Conservation (phyloP, 495 filamentous ascomycete species). For the Penicillium fimorum region DNA sequence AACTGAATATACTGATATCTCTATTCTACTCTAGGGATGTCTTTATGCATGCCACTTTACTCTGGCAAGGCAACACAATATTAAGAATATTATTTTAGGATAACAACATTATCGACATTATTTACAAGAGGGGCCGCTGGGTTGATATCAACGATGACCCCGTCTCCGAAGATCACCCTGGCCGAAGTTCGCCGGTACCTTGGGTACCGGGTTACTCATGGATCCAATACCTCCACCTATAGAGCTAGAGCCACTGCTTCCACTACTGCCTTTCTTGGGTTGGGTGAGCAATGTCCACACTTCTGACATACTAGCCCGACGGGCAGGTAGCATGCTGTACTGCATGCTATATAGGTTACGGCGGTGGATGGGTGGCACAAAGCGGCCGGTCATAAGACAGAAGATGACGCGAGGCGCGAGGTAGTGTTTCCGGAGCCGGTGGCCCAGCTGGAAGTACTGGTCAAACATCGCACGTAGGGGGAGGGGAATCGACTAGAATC, state of each 20-base stretch:
- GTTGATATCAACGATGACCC: constrained; percentile 38
- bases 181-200: constrained; percentile 37
- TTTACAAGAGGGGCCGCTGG: background rate
- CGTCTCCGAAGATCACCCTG: constrained; percentile 38
- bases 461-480: constrained; percentile 91
- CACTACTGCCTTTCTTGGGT: constrained; percentile 35
- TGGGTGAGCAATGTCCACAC: constrained; percentile 79
- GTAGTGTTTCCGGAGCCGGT: constrained; percentile 93
- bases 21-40: background rate
- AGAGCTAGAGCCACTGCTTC: constrained; percentile 28
- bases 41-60: background rate
- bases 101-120: constrained; percentile 15
- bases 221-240: constrained; percentile 31
- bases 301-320: constrained; percentile 73
- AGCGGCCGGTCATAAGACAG: constrained; percentile 83
- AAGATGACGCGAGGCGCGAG: constrained; percentile 82
- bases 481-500: constrained; percentile 74
- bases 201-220: constrained; percentile 31
- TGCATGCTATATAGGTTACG: constrained; percentile 95
- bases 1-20: background rate
- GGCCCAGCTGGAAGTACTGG: constrained; percentile 92
- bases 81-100: background rate
- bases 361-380: constrained; percentile 87
- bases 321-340: constrained; percentile 94
- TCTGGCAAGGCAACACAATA: background rate